Evolutionary conservation across 768 basidiomycete genomes (phyloP), one percentile per base, ranked within the genome.

Genomic region (Gloeophyllum trabeum): DNA sequence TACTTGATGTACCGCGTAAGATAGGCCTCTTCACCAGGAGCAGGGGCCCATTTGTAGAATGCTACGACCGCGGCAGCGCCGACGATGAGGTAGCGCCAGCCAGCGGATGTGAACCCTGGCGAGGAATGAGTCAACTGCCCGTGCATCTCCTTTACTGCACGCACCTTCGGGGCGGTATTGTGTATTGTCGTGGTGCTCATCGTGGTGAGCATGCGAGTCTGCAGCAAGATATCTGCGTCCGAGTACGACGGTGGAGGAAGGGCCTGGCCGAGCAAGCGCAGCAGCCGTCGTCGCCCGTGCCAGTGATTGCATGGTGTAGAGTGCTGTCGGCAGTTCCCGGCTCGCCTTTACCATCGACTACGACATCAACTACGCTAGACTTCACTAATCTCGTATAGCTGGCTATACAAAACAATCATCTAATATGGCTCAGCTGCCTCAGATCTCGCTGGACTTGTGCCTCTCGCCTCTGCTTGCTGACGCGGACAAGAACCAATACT

Each of bases 1-100:
- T 76, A 54, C 21, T 69, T 65, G 51, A 88, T 73, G 71, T 75
- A 82, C 34, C 71, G 71, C 10, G 81, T 81, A 53, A 87, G 55
- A 51, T 74, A 76, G 39, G 67, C 71, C 45, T 82, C 75, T 28
- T 81, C 72, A 23, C 61, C 62, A 5, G 75, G 69, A 42, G 68
- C 61, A 1, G 85, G 84, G 3, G 81, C 79, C 53, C 67, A 80
- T 58, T 84, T 84, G 64, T 81, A 80, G 46, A 71, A 70, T 7
- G 66, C 71, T 34, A 67, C 73, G 34, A 61, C 69, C 6, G 67
- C 61, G 32, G 79, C 44, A 12, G 73, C 66, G 19, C 67, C 58
- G 19, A 84, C 46, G 28, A 79, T 50, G 2, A 75, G 70, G 46
- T 77, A 79, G 26, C 76, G 64, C 86, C 86, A 88, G 54, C 81